Conservation (phyloP, 2,329 filamentous ascomycete genomes). For the Paraconiothyrium sp. region DNA sequence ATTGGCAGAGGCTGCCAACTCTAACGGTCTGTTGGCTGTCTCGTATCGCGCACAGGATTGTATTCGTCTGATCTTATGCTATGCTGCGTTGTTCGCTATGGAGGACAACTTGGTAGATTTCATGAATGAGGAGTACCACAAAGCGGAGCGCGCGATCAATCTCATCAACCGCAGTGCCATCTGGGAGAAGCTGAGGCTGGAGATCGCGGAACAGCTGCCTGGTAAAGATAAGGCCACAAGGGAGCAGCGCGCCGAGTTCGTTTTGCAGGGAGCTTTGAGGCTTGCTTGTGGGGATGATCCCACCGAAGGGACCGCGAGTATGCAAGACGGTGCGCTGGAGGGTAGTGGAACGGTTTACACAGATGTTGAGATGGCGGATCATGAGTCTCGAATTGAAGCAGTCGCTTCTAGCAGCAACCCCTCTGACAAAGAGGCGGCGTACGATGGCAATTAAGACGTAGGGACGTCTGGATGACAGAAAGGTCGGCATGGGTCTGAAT, state of each 20-base stretch:
- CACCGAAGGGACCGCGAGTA: neutral
- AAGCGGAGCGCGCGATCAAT: neutral
- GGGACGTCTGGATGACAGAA: neutral
- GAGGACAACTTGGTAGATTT: neutral
- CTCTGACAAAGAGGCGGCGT: neutral
- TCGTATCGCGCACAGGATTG: neutral
- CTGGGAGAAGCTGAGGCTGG: neutral
- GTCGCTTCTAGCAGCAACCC: neutral
- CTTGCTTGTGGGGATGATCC: neutral
- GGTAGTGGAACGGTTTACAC: neutral
- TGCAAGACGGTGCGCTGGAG: neutral
- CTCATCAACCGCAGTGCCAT: neutral
- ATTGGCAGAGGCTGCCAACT: neutral
- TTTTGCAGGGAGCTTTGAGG: neutral
- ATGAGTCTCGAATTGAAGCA: neutral
- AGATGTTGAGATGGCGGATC: too few species aligned
- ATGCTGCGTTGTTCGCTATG: conserved; percentile 2
- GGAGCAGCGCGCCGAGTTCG: neutral
- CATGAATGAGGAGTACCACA: neutral
- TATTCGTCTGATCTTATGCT: neutral
- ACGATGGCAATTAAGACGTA: neutral
- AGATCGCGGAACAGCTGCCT: conserved; percentile 8
- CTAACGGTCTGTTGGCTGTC: neutral
- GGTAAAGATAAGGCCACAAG: neutral
- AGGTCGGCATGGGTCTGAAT: neutral